Conservation (phyloP, 2,329 filamentous ascomycete species). For the Talaromyces islandicus region DNA sequence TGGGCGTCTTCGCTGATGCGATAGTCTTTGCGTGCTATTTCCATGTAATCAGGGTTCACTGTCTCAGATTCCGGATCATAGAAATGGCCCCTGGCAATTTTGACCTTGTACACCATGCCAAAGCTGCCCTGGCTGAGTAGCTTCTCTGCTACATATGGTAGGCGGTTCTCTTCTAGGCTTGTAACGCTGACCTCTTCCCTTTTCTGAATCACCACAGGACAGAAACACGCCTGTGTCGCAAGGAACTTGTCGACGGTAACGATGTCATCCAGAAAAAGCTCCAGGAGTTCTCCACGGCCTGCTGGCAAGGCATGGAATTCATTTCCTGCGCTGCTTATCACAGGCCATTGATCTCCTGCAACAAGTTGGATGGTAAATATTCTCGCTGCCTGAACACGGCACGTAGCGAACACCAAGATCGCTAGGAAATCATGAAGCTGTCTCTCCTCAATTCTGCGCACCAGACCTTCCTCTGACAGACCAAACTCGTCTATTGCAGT, state of each 20-base stretch:
- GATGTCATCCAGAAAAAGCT: neutral
- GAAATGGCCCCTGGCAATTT: constrained; percentile 32
- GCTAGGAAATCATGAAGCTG: constrained; percentile 27
- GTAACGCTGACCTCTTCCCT: constrained; percentile 21
- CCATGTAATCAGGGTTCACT: constrained; percentile 7
- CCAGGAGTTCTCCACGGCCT: neutral
- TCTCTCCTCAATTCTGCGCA: neutral
- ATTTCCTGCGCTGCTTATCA: neutral
- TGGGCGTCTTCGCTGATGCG: constrained; percentile 18
- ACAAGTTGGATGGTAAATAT: constrained; percentile 8
- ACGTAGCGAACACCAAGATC: constrained; percentile 24
- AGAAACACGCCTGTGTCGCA: constrained; percentile 27
- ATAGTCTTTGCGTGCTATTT: constrained; percentile 35
- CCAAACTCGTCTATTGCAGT: constrained; percentile 5
- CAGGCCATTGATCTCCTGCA: constrained; percentile 2
- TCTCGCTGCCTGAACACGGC: constrained; percentile 18
- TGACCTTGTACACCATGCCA: constrained; percentile 23
- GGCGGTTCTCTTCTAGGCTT: constrained; percentile 16
- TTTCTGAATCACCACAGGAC: constrained; percentile 23
- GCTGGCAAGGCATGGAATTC: constrained; percentile 2
- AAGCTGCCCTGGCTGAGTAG: constrained; percentile 26
- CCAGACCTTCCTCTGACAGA: constrained; percentile 3
- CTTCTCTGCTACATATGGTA: constrained; percentile 32
- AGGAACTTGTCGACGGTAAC: constrained; percentile 23
- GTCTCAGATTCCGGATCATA: constrained; percentile 13